phyloP scores from a whole-genome alignment of 164 flowering plant species.

The Warburgia ugandensis region DNA sequence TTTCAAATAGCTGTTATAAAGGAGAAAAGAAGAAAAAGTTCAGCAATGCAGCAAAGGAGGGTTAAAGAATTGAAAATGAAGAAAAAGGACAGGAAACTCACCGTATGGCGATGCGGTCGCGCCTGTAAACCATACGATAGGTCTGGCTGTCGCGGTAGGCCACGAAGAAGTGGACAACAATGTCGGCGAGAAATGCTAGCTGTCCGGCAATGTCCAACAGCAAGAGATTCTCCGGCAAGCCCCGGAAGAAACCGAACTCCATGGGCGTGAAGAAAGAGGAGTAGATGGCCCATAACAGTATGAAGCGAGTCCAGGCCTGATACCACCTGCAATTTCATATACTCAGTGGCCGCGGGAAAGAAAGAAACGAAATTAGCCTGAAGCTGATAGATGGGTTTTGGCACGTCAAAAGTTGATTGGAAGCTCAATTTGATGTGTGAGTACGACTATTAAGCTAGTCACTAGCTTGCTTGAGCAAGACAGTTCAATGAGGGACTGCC shows the following conservation, averaged over 20 bases:
- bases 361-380: background rate
- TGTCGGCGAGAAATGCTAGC: constrained; percentile 70
- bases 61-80: background rate
- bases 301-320: constrained; percentile 57
- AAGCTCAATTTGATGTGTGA: too few relatives aligned
- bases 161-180: constrained; percentile 57
- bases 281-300: constrained; percentile 81
- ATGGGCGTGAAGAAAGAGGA: constrained; percentile 92
- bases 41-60: too few relatives aligned
- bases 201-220: constrained; percentile 75
- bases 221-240: constrained; percentile 58
- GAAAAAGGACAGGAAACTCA: constrained; percentile 13
- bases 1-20: constrained; percentile 57
- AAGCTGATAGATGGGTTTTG: too few relatives aligned
- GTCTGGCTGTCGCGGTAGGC: constrained; percentile 71
- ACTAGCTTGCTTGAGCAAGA: too few relatives aligned
- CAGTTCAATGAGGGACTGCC: too few relatives aligned
- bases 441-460: too few relatives aligned
- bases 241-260: constrained; percentile 95
- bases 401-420: too few relatives aligned
- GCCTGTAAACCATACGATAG: constrained; percentile 57
- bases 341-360: too few relatives aligned
- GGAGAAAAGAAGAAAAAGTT: background rate
- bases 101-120: constrained; percentile 62
- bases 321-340: constrained; percentile 86